Conservation (phyloP, 2,329 filamentous ascomycete genomes). For the Fusarium sp. region DNA sequence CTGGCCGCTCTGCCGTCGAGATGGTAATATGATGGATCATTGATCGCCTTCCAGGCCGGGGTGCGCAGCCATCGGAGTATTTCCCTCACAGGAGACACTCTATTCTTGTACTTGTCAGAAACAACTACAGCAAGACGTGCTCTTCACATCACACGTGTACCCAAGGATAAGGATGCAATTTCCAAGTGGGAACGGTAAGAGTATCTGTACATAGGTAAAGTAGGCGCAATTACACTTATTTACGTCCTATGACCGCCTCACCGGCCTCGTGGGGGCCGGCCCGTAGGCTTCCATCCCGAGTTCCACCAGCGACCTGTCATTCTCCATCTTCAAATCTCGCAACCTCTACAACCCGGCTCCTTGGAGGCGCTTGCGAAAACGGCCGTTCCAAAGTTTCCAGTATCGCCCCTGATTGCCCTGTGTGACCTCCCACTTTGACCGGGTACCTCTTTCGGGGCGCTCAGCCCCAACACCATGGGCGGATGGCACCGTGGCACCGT, state of each 20-base stretch:
- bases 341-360: constrained; percentile 35
- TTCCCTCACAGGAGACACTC: constrained; percentile 21
- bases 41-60: constrained; percentile 25
- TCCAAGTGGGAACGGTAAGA: constrained; percentile 19
- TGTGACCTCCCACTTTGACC: constrained; percentile 30
- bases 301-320: constrained; percentile 32
- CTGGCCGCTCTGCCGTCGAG: constrained; percentile 15
- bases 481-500: constrained; percentile 40
- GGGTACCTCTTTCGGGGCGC: constrained; percentile 38
- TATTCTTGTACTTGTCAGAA: neutral
- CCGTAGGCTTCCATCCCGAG: constrained; percentile 35
- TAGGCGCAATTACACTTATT: constrained; percentile 33
- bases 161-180: constrained; percentile 24
- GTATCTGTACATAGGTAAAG: constrained; percentile 1
- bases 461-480: constrained; percentile 36
- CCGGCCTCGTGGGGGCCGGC: constrained; percentile 28
- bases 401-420: constrained; percentile 22
- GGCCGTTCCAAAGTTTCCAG: constrained; percentile 8
- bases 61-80: constrained; percentile 36
- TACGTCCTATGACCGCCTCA: constrained; percentile 35
- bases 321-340: constrained; percentile 39
- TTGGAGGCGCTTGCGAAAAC: constrained; percentile 21
- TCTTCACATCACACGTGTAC: constrained; percentile 28
- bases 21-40: constrained; percentile 27
- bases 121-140: constrained; percentile 8